Evolutionary conservation across 202 grass and related monocot genomes (phyloP), one percentile per base, ranked within the genome.

Genomic region (Sporobolus alterniflorus): DNA sequence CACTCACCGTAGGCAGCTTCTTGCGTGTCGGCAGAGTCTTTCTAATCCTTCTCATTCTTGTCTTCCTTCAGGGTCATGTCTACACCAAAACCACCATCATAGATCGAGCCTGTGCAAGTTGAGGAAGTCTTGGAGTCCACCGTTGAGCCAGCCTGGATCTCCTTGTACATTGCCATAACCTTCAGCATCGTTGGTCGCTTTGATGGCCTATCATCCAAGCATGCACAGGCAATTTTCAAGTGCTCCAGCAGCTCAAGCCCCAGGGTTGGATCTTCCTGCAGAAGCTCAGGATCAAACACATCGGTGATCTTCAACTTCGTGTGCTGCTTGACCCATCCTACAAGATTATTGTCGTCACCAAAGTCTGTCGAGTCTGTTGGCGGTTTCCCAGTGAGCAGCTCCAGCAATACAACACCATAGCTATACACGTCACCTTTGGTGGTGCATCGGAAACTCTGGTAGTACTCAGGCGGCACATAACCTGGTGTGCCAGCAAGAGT

Each of bases 121-220:
- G 90, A 80, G 0, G 91, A 86, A 31, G 83, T 85, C 72, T 87
- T 91, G 4, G 95, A 90, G 64, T 88, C 89, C 14, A 91, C 84
- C 6, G 82, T 79, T 14, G 92, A 95, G 24, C 90, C 93, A 0
- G 87, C 90, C 64, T 98, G 96, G 78, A 98, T 95, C 84, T 95
- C 92, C 88, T 98, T 95, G 76, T 95, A 95, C 96, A 98, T 98
- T 43, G 90, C 41, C 92, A 98, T 93, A 14, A 98, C 92, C 87
- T 91, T 98, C 29, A 98, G 21, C 92, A 98, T 98, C 1, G 90
- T 95, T 5, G 96, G 96, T 18, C 96, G 84, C 62, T 73, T 84
- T 1, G 84, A 76, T 9, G 92, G 92, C 72, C 87, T 69, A 73
- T 95, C 89, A 44, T 98, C 90, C 76, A 98, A 84, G 82, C 96